Percentiles rank a stretch among this genome's conserved stretches.
Conservation (phyloP, 2,329 filamentous ascomycete species). For the Penicillium sp. region DNA sequence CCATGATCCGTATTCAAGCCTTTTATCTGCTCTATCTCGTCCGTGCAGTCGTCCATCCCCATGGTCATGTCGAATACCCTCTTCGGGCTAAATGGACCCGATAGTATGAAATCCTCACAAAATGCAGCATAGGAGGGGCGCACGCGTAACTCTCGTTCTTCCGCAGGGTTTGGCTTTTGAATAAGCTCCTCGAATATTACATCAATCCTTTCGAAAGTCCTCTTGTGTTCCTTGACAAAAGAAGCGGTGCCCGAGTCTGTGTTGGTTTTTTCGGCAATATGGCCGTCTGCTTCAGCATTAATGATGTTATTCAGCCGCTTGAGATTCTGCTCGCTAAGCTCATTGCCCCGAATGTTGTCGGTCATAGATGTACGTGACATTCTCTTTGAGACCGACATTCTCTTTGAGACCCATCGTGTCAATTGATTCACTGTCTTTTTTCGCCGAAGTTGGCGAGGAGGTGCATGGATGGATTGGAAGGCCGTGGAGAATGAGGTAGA, state of each 20-base stretch:
- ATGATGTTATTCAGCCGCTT: slow-evolving; percentile 13
- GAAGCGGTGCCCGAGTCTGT: background rate
- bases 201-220: slow-evolving; percentile 2
- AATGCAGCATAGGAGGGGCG: slow-evolving; percentile 23
- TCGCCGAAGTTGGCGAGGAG: slow-evolving; percentile 14
- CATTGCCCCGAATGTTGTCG: background rate
- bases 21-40: background rate
- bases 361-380: slow-evolving; percentile 20
- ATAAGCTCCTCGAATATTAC: slow-evolving; percentile 5
- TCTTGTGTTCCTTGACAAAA: background rate
- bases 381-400: slow-evolving; percentile 27
- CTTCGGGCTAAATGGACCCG: slow-evolving; percentile 10
- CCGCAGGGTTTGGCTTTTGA: slow-evolving; percentile 3
- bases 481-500: slow-evolving; percentile 16
- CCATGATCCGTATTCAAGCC: background rate
- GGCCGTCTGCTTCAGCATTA: background rate
- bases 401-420: slow-evolving; percentile 25
- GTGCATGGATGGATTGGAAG: slow-evolving; percentile 11
- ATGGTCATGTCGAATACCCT: slow-evolving; percentile 21
- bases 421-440: slow-evolving; percentile 21
- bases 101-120: slow-evolving; percentile 24
- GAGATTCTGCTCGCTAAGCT: slow-evolving; percentile 23
- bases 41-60: background rate
- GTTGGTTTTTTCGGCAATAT: background rate
- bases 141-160: slow-evolving; percentile 13